Conservation (phyloP, 1,284 basidiomycete genomes). For the Porogramme epimiltina region DNA sequence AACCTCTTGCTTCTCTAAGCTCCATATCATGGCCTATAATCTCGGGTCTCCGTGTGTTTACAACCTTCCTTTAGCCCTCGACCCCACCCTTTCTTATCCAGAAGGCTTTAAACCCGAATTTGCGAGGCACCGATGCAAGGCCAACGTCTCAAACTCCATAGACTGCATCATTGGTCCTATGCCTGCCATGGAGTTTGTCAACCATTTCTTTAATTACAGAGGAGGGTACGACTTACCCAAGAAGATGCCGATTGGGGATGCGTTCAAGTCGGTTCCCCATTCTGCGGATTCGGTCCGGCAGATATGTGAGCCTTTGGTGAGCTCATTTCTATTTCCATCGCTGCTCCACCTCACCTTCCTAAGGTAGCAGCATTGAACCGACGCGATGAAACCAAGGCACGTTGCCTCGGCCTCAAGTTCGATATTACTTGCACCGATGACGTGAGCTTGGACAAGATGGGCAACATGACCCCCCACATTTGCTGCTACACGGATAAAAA, state of each 20-base stretch:
- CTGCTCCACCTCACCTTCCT: neutral
- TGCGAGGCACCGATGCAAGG: neutral
- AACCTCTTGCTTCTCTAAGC: too few species aligned
- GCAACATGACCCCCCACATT: slow-evolving; percentile 9
- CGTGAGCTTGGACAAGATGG: neutral
- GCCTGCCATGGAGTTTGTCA: neutral
- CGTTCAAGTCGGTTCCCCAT: neutral
- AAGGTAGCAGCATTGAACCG: slow-evolving; percentile 3
- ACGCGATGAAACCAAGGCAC: neutral
- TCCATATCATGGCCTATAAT: too few species aligned
- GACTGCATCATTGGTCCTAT: slow-evolving; percentile 5
- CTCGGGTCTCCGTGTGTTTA: slow-evolving; percentile 1
- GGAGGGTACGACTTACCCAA: too few species aligned
- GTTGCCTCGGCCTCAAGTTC: slow-evolving; percentile 14
- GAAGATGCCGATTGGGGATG: neutral
- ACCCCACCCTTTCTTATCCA: neutral
- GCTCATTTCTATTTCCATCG: neutral
- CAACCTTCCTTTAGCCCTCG: neutral
- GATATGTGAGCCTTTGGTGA: slow-evolving; percentile 4
- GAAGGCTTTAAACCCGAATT: neutral
- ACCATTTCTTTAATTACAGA: neutral
- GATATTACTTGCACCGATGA: neutral
- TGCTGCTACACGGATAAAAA: slow-evolving; percentile 5
- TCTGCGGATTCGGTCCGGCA: neutral
- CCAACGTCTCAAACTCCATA: neutral